Conservation (phyloP, 371 early-diverging fungal genomes). For the Rhizopus microsporus region DNA sequence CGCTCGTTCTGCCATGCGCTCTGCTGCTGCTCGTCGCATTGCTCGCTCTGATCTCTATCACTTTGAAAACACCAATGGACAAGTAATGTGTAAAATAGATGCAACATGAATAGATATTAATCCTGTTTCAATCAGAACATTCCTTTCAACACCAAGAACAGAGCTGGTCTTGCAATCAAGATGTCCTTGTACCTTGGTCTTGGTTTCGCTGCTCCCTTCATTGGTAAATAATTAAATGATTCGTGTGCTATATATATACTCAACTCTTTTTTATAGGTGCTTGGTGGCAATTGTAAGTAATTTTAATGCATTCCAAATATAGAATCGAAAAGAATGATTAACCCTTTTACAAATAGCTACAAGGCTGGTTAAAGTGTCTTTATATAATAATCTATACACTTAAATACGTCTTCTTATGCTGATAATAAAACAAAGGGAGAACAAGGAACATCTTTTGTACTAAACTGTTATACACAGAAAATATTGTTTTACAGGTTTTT, state of each 20-base stretch:
- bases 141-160: constrained; percentile 67
- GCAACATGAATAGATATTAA: not conserved
- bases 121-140: constrained; percentile 46
- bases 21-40: constrained; percentile 41
- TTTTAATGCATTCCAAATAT: not conserved
- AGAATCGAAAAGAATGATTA: not conserved
- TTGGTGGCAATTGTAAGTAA: constrained; percentile 52
- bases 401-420: not conserved
- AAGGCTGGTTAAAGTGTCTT: constrained; percentile 43
- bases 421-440: not conserved
- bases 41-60: constrained; percentile 55
- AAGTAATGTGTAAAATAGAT: constrained; percentile 21
- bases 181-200: constrained; percentile 53
- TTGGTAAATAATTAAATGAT: constrained; percentile 35
- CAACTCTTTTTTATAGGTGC: constrained; percentile 25
- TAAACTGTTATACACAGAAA: too few species aligned
- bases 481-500: too few species aligned
- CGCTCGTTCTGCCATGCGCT: constrained; percentile 51
- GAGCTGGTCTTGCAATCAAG: constrained; percentile 56
- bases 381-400: not conserved
- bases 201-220: constrained; percentile 61
- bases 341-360: constrained; percentile 27
- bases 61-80: constrained; percentile 49
- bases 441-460: not conserved
- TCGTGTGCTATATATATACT: not conserved